Conservation (phyloP, 345 rosid genomes). For the Leavenworthia alabamica region DNA sequence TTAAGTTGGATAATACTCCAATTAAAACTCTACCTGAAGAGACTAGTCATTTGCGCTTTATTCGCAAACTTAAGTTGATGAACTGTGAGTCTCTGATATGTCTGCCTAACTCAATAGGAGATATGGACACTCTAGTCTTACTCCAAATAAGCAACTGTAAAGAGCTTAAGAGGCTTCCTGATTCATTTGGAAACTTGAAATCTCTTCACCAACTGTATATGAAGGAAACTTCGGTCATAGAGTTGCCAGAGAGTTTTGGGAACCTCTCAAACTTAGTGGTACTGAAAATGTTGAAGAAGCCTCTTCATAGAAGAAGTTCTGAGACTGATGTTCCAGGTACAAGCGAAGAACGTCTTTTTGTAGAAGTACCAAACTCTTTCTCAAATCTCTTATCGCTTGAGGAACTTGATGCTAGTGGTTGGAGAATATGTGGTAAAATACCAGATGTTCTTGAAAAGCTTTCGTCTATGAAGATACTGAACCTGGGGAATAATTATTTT, state of each 20-base stretch:
- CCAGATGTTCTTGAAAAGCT: constrained; percentile 16
- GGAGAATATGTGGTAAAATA: constrained; percentile 17
- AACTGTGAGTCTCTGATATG: constrained; percentile 8
- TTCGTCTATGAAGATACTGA: neutral
- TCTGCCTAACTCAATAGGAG: constrained; percentile 18
- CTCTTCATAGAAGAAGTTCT: constrained; percentile 28
- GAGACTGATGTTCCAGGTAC: too few relatives aligned
- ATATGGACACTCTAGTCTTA: constrained; percentile 9
- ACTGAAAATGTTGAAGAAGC: constrained; percentile 20
- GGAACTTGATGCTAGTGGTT: constrained; percentile 24
- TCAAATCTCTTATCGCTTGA: constrained; percentile 23
- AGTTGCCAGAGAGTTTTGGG: constrained; percentile 27
- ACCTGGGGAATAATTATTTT: constrained; percentile 22
- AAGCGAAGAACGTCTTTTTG: neutral
- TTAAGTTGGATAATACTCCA: constrained; percentile 12
- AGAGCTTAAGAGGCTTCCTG: constrained; percentile 24
- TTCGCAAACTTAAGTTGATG: neutral
- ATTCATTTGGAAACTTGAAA: constrained; percentile 24
- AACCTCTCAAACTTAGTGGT: constrained; percentile 22
- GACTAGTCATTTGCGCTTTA: constrained; percentile 1
- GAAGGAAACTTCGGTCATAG: constrained; percentile 2
- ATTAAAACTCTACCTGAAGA: constrained; percentile 17
- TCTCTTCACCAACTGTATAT: constrained; percentile 12
- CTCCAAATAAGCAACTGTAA: constrained; percentile 14
- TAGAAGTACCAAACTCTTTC: constrained; percentile 19